Evolutionary conservation across 2,329 filamentous ascomycete genomes (phyloP).

Genomic region (Sclerotinia spermophila): DNA sequence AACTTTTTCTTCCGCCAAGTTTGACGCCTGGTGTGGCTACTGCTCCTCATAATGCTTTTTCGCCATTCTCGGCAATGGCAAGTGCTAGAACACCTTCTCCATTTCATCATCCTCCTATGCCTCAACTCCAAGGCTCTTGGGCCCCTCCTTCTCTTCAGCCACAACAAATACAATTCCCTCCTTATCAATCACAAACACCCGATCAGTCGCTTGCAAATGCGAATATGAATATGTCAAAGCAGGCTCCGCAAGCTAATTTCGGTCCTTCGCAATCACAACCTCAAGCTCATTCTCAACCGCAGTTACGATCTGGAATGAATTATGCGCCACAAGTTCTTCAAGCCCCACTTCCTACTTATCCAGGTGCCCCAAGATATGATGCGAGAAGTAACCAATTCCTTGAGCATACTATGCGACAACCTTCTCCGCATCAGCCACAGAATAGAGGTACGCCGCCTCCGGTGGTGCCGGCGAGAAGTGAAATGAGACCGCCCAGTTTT

Average conservation of each 20-base stretch:
- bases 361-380: background rate
- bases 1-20: constrained; percentile 5
- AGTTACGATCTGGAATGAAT: background rate
- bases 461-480: background rate
- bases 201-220: background rate
- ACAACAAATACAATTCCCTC: background rate
- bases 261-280: background rate
- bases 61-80: background rate
- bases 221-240: background rate
- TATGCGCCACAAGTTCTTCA: background rate
- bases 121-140: background rate
- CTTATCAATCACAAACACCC: background rate
- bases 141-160: background rate
- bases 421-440: background rate
- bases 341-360: background rate
- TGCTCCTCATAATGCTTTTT: background rate
- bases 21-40: background rate
- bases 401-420: background rate
- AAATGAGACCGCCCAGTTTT: background rate
- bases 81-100: background rate
- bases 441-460: background rate
- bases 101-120: background rate
- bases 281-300: background rate
- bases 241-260: background rate
- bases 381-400: background rate